Evolutionary conservation across 2,329 filamentous ascomycete species (phyloP), one percentile per base, ranked within the genome.

Genomic region (Cladophialophora bantiana): DNA sequence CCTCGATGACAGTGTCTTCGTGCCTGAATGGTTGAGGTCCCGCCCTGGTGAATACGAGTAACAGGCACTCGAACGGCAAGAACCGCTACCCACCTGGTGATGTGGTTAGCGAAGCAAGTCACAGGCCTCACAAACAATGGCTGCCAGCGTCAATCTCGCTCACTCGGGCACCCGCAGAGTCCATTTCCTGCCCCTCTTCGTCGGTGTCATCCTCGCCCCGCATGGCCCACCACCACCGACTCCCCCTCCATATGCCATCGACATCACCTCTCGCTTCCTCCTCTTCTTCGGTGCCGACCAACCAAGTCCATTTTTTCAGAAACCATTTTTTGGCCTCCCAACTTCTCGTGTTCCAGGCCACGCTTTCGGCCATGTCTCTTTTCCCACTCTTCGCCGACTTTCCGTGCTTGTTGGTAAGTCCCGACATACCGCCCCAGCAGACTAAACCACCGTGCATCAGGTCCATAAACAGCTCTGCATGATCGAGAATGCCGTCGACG

Each of bases 281-380:
- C 67, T 71, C 71, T 66, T 68, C 66, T 50, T 70, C 68, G 9
- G 61, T 65, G 18, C 67, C 45, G 68, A 74, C 60, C 66, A 72
- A 54, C 70, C 72, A 73, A 71, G 72, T 70, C 68, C 80, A 82
- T 68, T 83, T 83, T 52, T 77, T 76, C 36, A 83, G 59, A 67
- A 82, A 83, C 81, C 80, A 83, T 3, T 73, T 68, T 63, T 76
- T 77, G 1, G 79, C 80, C 64, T 83, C 81, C 81, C 81, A 83
- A 65, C 79, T 80, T 13, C 81, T 76, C 45, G 75, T 73, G 60
- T 81, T 80, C 81, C 81, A 83, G 0, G 81, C 78, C 12, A 81
- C 77, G 18, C 76, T 76, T 0, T 66, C 66, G 4, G 45, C 31
- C 64, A 67, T 61, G 3, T 77, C 76, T 15, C 68, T 45, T 32